Evolutionary conservation across 139 green algal genomes (phyloP), one percentile per base, ranked within the genome.

Genomic region (Coccomyxa sp.): DNA sequence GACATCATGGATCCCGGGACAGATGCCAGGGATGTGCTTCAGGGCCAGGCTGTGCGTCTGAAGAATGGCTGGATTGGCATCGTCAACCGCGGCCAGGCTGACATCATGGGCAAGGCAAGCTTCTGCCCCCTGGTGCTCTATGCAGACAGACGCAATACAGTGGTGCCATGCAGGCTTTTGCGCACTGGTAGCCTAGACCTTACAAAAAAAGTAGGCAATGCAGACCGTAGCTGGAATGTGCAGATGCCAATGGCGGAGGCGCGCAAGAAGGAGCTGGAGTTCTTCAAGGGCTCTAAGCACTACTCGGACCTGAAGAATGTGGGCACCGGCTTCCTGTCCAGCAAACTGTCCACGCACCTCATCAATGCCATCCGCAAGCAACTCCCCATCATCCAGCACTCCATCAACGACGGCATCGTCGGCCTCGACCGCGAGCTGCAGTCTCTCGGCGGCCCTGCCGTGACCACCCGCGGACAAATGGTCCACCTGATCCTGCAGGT

Each of bases 1-100:
- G 96, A 99, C 86, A 99, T 99, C 88, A 99, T 98, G 94, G 96
- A 99, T 86, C 92, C 93, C 27, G 96, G 96, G 72, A 99, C 96
- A 8, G 79, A 90, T 81, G 89, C 88, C 34, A 84, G 91, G 16
- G 93, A 97, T n/a, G 87, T 98, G 36, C 86, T 98, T 72, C 74
- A 93, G 75, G 93, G 93, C 37, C 82, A 81, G 36, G 87, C 89
- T 3, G 85, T 97, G 37, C 64, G 75, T 64, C 84, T 98, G 76
- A 92, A 92, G 78, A 90, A 97, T 78, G 94, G 94, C 73, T 98
- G 94, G 94, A 94, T 98, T 76, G 94, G 89, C 22, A 93, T 98
- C 0, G 93, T 98, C 27, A 98, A 98, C 86, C 83, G 94, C 69
- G 93, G 92, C 6, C 94, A 98, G 83, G 88, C 90, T 7, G 94